Conservation (phyloP, 1,139 yeast genomes). For the Debaryomyces robertsiae region DNA sequence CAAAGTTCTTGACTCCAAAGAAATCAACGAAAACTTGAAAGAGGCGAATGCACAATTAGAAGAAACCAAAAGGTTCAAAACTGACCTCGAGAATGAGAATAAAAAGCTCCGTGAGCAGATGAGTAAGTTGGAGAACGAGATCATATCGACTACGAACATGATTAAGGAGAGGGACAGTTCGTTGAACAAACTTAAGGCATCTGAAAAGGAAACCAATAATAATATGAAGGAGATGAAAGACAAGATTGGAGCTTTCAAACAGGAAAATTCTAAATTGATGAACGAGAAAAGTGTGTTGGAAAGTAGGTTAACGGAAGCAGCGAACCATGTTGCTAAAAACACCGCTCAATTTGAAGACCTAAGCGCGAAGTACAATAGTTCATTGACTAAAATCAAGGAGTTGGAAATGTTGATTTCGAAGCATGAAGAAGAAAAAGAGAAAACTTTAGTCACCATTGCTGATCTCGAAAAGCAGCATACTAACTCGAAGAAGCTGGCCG, state of each 20-base stretch:
- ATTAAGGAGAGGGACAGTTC: slow-evolving; percentile 31
- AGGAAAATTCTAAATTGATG: slow-evolving; percentile 30
- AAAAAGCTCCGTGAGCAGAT: slow-evolving; percentile 47
- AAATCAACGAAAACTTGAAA: slow-evolving; percentile 53
- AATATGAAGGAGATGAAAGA: slow-evolving; percentile 4
- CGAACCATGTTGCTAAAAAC: slow-evolving; percentile 7
- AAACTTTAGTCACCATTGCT: slow-evolving; percentile 21
- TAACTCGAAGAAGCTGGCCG: slow-evolving; percentile 12
- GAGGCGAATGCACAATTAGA: slow-evolving; percentile 39
- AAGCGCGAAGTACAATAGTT: neutral
- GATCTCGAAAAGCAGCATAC: slow-evolving; percentile 24
- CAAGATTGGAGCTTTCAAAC: slow-evolving; percentile 21
- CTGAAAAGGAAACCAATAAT: slow-evolving; percentile 20
- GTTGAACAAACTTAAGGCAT: slow-evolving; percentile 27
- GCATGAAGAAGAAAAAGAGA: slow-evolving; percentile 22
- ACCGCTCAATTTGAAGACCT: slow-evolving; percentile 1
- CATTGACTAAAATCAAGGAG: slow-evolving; percentile 14
- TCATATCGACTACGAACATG: slow-evolving; percentile 28
- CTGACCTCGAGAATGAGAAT: slow-evolving; percentile 51
- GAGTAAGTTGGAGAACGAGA: slow-evolving; percentile 50
- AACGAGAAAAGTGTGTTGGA: slow-evolving; percentile 21
- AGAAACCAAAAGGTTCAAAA: slow-evolving; percentile 45
- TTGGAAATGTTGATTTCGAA: slow-evolving; percentile 20
- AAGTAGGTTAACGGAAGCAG: slow-evolving; percentile 17
- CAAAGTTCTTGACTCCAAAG: slow-evolving; percentile 57